These are phyloP conservation scores for Solanum bukasovii DNA, from an alignment of 257 asterid genomes.

Conservation along the genomic window DNA sequence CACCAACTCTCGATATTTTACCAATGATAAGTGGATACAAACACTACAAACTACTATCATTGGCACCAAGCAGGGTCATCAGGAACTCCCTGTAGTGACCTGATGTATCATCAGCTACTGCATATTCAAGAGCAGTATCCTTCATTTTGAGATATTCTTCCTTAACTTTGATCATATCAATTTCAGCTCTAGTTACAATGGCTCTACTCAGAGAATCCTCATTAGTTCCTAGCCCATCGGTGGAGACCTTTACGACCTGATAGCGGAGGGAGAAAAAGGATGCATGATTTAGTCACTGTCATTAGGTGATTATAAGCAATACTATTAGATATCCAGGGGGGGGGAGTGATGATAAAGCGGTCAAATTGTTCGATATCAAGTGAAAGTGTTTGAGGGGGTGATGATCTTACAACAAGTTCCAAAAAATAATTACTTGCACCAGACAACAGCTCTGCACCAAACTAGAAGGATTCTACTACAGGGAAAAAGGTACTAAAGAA, in stretches of 20 bases:
- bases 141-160: conserved; percentile 42
- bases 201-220: conserved; percentile 70
- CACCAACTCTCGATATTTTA: background rate
- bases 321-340: background rate
- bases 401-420: background rate
- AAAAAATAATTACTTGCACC: background rate
- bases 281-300: background rate
- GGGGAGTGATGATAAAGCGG: background rate
- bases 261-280: background rate
- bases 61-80: conserved; percentile 57
- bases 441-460: background rate
- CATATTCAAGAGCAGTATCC: conserved; percentile 33
- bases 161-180: conserved; percentile 49
- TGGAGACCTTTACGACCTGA: conserved; percentile 50
- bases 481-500: background rate
- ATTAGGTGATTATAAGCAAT: background rate
- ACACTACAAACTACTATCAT: background rate
- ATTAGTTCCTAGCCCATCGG: conserved; percentile 64
- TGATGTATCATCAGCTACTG: conserved; percentile 63
- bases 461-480: background rate
- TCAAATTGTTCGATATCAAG: background rate
- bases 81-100: conserved; percentile 68
- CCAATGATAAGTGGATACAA: background rate
- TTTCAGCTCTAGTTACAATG: conserved; percentile 55
- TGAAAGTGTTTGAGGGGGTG: background rate